Evolutionary conservation across 108 stramenopile species (phyloP), one percentile per base, ranked within the genome.

Genomic region (Skeletonema menzelii): DNA sequence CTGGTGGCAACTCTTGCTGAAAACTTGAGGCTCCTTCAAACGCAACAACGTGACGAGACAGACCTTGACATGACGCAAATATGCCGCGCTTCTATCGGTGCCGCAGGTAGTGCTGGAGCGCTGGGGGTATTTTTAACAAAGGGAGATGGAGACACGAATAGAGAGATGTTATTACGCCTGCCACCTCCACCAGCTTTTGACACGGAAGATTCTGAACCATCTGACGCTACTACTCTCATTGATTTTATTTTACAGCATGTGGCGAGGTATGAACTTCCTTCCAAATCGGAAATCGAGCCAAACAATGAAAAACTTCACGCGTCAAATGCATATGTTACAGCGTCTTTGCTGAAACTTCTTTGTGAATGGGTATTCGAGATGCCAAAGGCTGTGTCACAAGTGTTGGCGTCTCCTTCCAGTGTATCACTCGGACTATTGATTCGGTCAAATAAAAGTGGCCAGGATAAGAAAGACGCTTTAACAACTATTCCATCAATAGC

Each of bases 1-100:
- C 59, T 93, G 24, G 79, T 89, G 63, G 85, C 85, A 30, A 93
- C 92, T 19, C 75, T 93, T 5, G 76, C 56, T 27, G 83, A 85
- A 46, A 87, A 91, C 70, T 55, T 90, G 27, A 47, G 57, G 19
- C 77, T 65, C 42, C 42, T 70, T 10, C 71, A 62, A 47, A 59
- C 49, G 24, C 63, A 75, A 20, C 62, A 53, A 62, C 34, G 55
- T 6, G 57, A 44, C 8, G 27, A 31, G 2, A 62, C 27, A 31
- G 44, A 37, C 1, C n/a, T 40, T 15, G 72, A 78, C 38, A 47
- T 77, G 28, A 64, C 59, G 2, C 46, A 73, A 14, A 34, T 73
- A 40, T 59, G 74, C 26, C 73, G 60, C 32, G 77, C 73, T 17
- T 74, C 77, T 8, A 82, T 85, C 37, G 88, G 87, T 35, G 84